Conservation (phyloP, 768 basidiomycete species). For the Psilocybe azurescens region DNA sequence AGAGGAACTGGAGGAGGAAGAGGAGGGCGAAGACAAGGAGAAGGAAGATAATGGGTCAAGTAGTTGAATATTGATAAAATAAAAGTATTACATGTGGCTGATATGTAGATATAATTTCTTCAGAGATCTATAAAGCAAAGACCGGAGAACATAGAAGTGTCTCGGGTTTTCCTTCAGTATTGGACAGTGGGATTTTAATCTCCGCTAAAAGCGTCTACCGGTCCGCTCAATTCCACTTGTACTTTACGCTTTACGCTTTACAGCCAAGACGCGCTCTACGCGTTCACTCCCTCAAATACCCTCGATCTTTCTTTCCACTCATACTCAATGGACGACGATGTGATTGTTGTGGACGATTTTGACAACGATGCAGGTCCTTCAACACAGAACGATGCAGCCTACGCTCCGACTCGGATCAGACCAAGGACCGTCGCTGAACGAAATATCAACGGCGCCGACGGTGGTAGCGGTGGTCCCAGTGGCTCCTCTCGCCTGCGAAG, state of each 20-base stretch:
- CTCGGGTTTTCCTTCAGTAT: too few species aligned
- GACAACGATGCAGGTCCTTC: constrained; percentile 48
- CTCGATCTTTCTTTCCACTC: neutral
- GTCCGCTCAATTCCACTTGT: neutral
- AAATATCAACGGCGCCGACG: constrained; percentile 17
- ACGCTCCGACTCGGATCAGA: constrained; percentile 21
- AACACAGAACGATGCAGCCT: constrained; percentile 18
- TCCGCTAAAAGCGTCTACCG: neutral
- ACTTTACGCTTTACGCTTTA: too few species aligned
- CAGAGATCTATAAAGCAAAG: too few species aligned
- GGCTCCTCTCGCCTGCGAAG: constrained; percentile 39
- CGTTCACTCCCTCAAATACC: neutral
- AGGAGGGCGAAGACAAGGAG: neutral
- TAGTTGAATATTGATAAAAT: neutral
- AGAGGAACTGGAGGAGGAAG: constrained; percentile 5
- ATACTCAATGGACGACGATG: constrained; percentile 57
- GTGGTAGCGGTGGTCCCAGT: neutral
- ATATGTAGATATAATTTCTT: too few species aligned
- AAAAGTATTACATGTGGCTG: neutral
- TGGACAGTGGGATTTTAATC: neutral
- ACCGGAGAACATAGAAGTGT: too few species aligned
- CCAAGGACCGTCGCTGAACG: constrained; percentile 32
- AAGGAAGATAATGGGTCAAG: too few species aligned
- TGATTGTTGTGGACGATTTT: constrained; percentile 66
- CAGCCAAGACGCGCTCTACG: neutral